phyloP scores from a whole-genome alignment of 2,329 filamentous ascomycete genomes.

The Colletotrichum chrysophilum region DNA sequence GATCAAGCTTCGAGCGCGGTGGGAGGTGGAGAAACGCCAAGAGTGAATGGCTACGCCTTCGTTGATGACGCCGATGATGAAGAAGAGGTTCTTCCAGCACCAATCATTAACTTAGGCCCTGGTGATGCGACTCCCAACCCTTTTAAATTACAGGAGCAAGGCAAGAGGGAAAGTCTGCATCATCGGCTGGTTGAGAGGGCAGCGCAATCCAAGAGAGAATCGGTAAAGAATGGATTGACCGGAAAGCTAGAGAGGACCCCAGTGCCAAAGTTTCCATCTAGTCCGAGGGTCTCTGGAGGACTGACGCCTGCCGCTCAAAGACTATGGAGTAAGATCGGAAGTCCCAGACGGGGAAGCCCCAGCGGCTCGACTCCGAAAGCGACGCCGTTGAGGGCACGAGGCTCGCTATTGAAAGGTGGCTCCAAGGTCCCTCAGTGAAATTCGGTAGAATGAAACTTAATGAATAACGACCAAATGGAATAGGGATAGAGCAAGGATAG shows the following conservation, averaged over 20 bases:
- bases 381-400: conserved; percentile 42
- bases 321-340: conserved; percentile 66
- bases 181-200: conserved; percentile 86
- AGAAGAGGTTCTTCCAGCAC: conserved; percentile 33
- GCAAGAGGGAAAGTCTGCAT: conserved; percentile 80
- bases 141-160: conserved; percentile 78
- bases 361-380: conserved; percentile 38
- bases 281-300: conserved; percentile 58
- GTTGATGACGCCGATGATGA: conserved; percentile 80
- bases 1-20: conserved; percentile 64
- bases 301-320: conserved; percentile 79
- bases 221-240: conserved; percentile 62
- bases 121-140: conserved; percentile 74
- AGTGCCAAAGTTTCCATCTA: conserved; percentile 74
- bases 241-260: conserved; percentile 65
- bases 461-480: neutral
- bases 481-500: neutral
- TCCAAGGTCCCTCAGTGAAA: conserved; percentile 24
- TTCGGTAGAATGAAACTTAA: conserved; percentile 1
- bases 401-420: conserved; percentile 42
- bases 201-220: conserved; percentile 71
- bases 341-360: conserved; percentile 42
- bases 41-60: conserved; percentile 92
- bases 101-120: conserved; percentile 62
- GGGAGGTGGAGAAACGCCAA: conserved; percentile 78